A percentile compares a stretch with the other conserved stretches of the same genome.
Evolutionary conservation across 2,329 filamentous ascomycete genomes (phyloP).

Genomic region (Ophiostoma montium): DNA sequence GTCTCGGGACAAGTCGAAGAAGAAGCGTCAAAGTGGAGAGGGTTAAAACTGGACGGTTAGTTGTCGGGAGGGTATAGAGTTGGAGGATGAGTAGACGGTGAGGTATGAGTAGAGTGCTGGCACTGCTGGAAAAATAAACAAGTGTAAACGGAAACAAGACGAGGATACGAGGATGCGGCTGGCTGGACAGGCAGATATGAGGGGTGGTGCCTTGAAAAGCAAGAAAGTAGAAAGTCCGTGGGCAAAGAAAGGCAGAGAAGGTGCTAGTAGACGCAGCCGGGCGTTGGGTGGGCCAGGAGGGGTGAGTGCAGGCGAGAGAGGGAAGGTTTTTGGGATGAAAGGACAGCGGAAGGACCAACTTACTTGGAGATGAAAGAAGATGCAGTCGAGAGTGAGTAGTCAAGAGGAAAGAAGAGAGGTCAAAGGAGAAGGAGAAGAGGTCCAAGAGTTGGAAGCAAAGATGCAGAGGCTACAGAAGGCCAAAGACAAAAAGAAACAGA

Average conservation of each 20-base stretch:
- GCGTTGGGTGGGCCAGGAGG: background rate
- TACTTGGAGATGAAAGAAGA: background rate
- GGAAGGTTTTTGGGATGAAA: background rate
- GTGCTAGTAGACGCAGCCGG: slow-evolving; percentile 3
- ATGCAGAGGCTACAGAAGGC: background rate
- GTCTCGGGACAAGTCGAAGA: background rate
- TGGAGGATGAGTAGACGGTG: too few species aligned
- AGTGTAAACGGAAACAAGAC: background rate
- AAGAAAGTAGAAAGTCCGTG: background rate
- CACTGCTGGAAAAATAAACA: too few species aligned
- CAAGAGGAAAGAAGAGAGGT: background rate
- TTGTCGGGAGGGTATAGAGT: too few species aligned
- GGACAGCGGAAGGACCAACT: background rate
- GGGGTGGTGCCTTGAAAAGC: background rate
- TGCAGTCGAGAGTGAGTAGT: background rate
- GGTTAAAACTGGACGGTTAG: background rate
- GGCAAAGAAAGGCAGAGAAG: slow-evolving; percentile 10
- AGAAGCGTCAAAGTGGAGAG: background rate
- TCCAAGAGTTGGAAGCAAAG: too few species aligned
- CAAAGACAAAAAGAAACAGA: background rate
- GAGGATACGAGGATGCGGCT: background rate
- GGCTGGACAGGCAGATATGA: background rate
- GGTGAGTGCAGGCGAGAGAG: background rate
- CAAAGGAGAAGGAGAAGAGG: background rate
- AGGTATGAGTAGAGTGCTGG: too few species aligned